phyloP scores from a whole-genome alignment of 768 basidiomycete species.

The Saitozyma podzolica region DNA sequence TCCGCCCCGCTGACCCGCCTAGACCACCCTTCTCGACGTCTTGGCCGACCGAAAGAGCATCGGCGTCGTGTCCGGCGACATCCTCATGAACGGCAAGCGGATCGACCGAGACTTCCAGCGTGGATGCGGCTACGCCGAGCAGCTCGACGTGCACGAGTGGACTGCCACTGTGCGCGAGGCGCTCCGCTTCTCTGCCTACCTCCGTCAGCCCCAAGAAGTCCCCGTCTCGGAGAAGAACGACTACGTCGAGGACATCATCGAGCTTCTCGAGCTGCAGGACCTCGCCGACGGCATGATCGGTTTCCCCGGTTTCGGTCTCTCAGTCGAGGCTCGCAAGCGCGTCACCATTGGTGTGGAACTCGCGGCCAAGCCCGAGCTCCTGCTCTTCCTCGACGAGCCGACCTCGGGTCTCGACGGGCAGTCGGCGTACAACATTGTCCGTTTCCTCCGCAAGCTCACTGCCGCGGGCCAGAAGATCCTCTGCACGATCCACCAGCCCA shows the following conservation, averaged over 20 bases:
- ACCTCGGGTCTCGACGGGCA: constrained; percentile 69
- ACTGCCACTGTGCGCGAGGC: constrained; percentile 79
- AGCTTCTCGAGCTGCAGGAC: constrained; percentile 80
- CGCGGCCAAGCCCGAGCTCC: constrained; percentile 77
- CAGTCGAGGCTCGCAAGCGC: constrained; percentile 63
- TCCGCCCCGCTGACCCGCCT: constrained; percentile 1
- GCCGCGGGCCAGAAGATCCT: constrained; percentile 81
- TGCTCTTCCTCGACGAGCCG: constrained; percentile 86
- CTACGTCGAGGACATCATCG: constrained; percentile 70
- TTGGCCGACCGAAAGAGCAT: constrained; percentile 61
- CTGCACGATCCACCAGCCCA: constrained; percentile 90
- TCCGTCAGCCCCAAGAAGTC: constrained; percentile 71
- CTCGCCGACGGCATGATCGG: constrained; percentile 77
- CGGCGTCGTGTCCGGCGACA: constrained; percentile 72
- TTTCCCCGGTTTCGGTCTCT: constrained; percentile 45
- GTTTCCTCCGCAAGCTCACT: constrained; percentile 72
- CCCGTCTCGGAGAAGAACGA: constrained; percentile 70
- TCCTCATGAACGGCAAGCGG: constrained; percentile 65
- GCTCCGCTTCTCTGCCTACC: constrained; percentile 71
- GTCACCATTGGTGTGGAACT: constrained; percentile 85
- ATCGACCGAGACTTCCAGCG: constrained; percentile 61
- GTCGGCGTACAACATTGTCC: constrained; percentile 53
- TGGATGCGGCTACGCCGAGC: constrained; percentile 79
- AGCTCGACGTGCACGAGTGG: constrained; percentile 68
- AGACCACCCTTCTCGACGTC: constrained; percentile 63